Conservation (phyloP, 768 basidiomycete genomes). For the Auricularia sp. region DNA sequence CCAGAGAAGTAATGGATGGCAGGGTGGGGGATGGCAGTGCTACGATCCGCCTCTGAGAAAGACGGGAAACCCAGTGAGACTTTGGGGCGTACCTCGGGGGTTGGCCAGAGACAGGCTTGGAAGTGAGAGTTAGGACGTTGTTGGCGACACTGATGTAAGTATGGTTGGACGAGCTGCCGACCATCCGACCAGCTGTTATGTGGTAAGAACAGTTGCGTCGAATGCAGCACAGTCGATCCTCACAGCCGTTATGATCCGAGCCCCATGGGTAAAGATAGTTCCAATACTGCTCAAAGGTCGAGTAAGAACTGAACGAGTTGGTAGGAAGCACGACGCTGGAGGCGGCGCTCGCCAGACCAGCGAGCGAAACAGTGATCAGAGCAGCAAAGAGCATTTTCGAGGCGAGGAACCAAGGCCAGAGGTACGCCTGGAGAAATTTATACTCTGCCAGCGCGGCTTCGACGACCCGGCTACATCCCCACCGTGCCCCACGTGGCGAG, state of each 20-base stretch:
- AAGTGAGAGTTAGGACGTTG: slow-evolving; percentile 30
- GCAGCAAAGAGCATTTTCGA: neutral
- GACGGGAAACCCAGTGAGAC: neutral
- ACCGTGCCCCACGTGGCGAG: neutral
- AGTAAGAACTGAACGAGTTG: slow-evolving; percentile 29
- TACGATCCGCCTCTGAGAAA: neutral
- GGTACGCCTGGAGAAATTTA: no score
- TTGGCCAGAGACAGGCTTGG: slow-evolving; percentile 30
- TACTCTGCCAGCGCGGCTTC: no score
- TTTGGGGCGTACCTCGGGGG: slow-evolving; percentile 19
- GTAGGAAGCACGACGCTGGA: slow-evolving; percentile 23
- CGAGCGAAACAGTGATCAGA: neutral
- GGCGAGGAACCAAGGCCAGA: no score
- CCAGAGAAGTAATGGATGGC: slow-evolving; percentile 31
- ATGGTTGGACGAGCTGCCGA: slow-evolving; percentile 31
- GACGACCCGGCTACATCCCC: no score
- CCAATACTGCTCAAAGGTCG: slow-evolving; percentile 31
- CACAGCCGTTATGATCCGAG: slow-evolving; percentile 36
- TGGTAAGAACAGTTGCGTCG: neutral
- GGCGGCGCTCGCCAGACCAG: neutral
- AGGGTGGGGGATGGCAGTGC: slow-evolving; percentile 30
- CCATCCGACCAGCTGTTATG: slow-evolving; percentile 31
- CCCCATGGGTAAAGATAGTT: slow-evolving; percentile 38
- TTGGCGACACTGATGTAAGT: slow-evolving; percentile 28
- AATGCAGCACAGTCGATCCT: slow-evolving; percentile 8